Evolutionary conservation across 495 filamentous ascomycete genomes (phyloP).

Genomic region (Penicillium fimorum): DNA sequence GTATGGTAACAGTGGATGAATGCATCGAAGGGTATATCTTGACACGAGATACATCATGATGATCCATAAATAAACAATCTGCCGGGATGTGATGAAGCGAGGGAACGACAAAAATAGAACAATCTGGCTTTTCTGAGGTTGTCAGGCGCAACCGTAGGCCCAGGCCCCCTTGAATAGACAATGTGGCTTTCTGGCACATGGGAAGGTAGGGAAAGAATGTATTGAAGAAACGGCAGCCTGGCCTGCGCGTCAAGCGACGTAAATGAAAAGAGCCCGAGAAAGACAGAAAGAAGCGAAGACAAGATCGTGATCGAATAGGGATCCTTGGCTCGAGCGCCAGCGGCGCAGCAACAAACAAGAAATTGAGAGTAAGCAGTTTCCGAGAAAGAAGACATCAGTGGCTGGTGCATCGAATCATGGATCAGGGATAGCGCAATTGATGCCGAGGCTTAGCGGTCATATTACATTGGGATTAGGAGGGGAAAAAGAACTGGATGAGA

Average conservation of each 20-base stretch:
- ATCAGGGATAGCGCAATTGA: conserved; percentile 10
- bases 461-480: background rate
- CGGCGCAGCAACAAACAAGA: background rate
- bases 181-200: background rate
- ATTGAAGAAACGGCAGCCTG: background rate
- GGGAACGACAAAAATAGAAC: background rate
- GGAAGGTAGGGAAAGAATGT: background rate
- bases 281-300: background rate
- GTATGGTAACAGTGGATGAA: background rate
- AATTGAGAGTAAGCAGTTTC: conserved; percentile 1
- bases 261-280: background rate
- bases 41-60: background rate
- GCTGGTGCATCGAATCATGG: conserved; percentile 26
- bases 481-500: conserved; percentile 6
- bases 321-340: background rate
- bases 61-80: background rate
- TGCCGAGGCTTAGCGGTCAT: conserved; percentile 25
- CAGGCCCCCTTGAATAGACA: background rate
- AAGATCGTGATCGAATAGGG: no score
- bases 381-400: conserved; percentile 10
- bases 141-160: background rate
- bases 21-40: background rate
- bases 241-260: conserved; percentile 2
- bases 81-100: background rate
- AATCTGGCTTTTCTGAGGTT: background rate